phyloP scores from a whole-genome alignment of 129 eudicot genomes.

The Artemisia argyi region DNA sequence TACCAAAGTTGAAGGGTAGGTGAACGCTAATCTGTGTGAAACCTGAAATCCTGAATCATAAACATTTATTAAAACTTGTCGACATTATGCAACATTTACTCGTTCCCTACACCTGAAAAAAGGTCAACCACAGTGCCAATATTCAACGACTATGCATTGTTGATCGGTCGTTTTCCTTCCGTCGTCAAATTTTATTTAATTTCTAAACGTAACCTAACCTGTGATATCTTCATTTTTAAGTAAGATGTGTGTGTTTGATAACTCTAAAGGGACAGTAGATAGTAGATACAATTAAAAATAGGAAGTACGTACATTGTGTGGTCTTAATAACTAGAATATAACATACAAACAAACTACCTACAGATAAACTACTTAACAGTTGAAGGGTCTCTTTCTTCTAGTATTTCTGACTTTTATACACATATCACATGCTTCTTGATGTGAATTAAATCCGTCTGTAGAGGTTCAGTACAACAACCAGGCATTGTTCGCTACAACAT shows the following conservation, averaged over 20 bases:
- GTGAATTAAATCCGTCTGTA: neutral
- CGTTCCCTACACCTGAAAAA: neutral
- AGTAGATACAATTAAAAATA: neutral
- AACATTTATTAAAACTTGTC: no score
- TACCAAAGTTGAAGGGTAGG: neutral
- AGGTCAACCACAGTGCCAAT: neutral
- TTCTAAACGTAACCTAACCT: conserved; percentile 9
- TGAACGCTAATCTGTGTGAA: neutral
- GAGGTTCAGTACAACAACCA: no score
- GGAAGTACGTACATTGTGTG: neutral
- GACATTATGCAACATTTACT: no score
- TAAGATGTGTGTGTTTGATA: conserved; percentile 10
- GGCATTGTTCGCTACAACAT: no score
- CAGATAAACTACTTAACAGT: conserved; percentile 23
- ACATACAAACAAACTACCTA: conserved; percentile 31
- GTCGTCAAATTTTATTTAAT: conserved; percentile 6
- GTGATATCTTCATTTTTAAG: conserved; percentile 18
- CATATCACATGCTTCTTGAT: neutral
- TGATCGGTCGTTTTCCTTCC: conserved; percentile 14
- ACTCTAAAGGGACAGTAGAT: neutral
- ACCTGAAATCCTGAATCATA: neutral
- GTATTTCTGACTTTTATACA: conserved; percentile 5
- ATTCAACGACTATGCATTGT: conserved; percentile 16
- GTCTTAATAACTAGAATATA: conserved; percentile 1
- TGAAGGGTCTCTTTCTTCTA: conserved; percentile 35